phyloP scores from a whole-genome alignment of 345 rosid species.

The Raphanus sativus region DNA sequence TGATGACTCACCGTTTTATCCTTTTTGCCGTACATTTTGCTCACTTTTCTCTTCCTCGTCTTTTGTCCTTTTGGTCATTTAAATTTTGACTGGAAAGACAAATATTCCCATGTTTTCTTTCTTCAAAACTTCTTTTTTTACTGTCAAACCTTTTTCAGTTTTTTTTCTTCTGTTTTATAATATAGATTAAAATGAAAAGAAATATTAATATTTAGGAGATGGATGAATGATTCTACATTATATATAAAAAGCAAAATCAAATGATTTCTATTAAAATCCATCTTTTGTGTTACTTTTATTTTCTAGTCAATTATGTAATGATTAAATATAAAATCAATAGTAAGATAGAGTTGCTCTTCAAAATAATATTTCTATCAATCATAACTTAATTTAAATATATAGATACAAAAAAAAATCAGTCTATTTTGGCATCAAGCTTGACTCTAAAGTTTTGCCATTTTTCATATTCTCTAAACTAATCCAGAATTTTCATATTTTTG shows the following conservation, averaged over 20 bases:
- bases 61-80: constrained; percentile 18
- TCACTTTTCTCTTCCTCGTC: constrained; percentile 18
- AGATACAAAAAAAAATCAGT: background rate
- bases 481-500: background rate
- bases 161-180: background rate
- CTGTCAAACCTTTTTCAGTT: background rate
- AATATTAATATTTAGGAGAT: background rate
- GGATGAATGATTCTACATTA: background rate
- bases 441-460: background rate
- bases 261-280: too few relatives aligned
- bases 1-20: constrained; percentile 30
- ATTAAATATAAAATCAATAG: too few relatives aligned
- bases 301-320: too few relatives aligned
- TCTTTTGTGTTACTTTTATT: too few relatives aligned
- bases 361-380: background rate
- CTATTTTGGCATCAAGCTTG: background rate
- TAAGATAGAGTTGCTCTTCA: background rate
- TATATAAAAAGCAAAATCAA: too few relatives aligned
- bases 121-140: background rate
- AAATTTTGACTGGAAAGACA: background rate
- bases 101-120: background rate
- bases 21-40: constrained; percentile 30
- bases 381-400: too few relatives aligned
- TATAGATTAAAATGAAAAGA: background rate
- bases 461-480: background rate